Evolutionary conservation across 1,284 basidiomycete species (phyloP).

Genomic region (Malassezia restricta): DNA sequence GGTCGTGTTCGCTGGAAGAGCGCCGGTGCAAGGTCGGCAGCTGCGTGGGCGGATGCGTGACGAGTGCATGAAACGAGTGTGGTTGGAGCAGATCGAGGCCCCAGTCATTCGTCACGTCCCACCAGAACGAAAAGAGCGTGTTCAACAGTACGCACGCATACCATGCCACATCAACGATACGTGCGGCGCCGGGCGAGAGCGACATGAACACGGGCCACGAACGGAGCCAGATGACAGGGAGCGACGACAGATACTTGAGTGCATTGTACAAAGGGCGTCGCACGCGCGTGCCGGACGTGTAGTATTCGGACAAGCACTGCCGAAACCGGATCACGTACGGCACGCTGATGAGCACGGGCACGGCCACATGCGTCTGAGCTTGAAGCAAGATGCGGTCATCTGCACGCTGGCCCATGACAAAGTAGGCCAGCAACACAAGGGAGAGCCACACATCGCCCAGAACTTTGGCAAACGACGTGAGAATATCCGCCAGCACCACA

Average conservation of each 20-base stretch:
- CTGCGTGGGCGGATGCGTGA: constrained; percentile 14
- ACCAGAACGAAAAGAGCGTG: constrained; percentile 93
- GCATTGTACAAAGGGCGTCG: constrained; percentile 75
- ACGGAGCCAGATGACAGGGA: constrained; percentile 75
- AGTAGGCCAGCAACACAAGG: constrained; percentile 1
- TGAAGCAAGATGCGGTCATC: constrained; percentile 39
- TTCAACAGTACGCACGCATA: constrained; percentile 72
- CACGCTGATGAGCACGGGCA: constrained; percentile 73
- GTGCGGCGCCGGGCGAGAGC: neutral
- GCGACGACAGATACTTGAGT: constrained; percentile 86
- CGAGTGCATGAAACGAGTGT: constrained; percentile 16
- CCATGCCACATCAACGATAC: constrained; percentile 51
- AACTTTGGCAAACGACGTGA: constrained; percentile 93
- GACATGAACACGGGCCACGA: constrained; percentile 1
- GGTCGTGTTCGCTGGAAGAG: neutral
- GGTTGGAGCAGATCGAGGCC: constrained; percentile 63
- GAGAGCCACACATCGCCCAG: constrained; percentile 87
- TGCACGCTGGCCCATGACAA: constrained; percentile 7
- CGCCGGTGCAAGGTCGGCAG: constrained; percentile 13
- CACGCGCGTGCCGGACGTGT: constrained; percentile 30
- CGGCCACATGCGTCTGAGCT: constrained; percentile 48
- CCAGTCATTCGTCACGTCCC: constrained; percentile 98
- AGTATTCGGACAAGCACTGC: constrained; percentile 82
- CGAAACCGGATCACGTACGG: constrained; percentile 83
- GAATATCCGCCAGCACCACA: constrained; percentile 83